A percentile compares a stretch with the other conserved stretches of the same genome.
Evolutionary conservation across 148 eudicot genomes (phyloP).

Genomic region (Vaccinium vitisidaea): DNA sequence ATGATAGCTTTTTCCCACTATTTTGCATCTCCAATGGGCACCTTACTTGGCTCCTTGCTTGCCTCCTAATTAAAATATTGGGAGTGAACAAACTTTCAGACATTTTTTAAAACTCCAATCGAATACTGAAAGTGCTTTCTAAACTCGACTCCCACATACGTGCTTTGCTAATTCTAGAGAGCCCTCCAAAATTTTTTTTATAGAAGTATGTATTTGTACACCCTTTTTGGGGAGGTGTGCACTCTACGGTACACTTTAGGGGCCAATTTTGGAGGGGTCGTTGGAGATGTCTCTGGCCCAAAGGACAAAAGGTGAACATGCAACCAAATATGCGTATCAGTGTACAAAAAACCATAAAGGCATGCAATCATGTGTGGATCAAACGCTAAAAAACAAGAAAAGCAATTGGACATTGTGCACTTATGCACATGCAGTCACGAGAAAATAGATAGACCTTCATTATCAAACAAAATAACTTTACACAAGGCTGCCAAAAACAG

Average conservation of each 20-base stretch:
- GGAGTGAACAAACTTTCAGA: too few relatives aligned
- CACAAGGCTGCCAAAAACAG: not conserved
- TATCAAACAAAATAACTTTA: not conserved
- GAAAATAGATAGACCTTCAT: conserved; percentile 3
- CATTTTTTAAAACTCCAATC: too few relatives aligned
- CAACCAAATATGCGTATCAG: not conserved
- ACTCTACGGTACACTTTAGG: not conserved
- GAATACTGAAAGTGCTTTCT: too few relatives aligned
- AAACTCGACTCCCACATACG: not conserved
- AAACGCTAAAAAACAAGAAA: not conserved
- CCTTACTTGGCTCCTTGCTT: too few relatives aligned
- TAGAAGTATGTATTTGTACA: too few relatives aligned
- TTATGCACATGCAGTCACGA: not conserved
- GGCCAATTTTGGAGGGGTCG: not conserved
- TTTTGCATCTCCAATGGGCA: not conserved
- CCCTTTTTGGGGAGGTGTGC: not conserved
- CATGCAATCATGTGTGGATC: not conserved
- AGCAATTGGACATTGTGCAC: not conserved
- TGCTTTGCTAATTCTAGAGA: not conserved
- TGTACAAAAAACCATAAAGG: not conserved
- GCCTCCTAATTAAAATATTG: too few relatives aligned
- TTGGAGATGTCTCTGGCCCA: not conserved
- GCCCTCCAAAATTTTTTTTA: too few relatives aligned
- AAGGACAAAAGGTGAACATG: not conserved
- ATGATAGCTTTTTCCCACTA: not conserved